phyloP scores from a whole-genome alignment of 2,329 filamentous ascomycete genomes.

The Aureobasidium sp. region DNA sequence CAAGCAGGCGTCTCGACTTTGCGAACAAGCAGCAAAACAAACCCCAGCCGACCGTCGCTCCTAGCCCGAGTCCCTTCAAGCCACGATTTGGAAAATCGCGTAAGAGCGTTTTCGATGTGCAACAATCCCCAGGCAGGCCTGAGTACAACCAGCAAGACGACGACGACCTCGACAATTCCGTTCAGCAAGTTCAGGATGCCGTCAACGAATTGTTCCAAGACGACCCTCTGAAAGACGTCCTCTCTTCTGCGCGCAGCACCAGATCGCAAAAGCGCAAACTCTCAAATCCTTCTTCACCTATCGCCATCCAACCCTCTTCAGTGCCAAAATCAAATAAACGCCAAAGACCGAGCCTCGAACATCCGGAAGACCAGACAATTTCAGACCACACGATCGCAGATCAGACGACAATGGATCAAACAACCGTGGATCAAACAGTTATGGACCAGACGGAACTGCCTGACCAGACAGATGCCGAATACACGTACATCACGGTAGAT shows the following conservation, averaged over 20 bases:
- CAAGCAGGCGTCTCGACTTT: constrained; percentile 29
- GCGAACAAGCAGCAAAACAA: constrained; percentile 21
- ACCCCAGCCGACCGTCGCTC: constrained; percentile 9
- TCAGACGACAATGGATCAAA: constrained; percentile 13
- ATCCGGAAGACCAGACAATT: background rate
- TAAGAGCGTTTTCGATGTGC: constrained; percentile 18
- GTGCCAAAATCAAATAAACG: background rate
- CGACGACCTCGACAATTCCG: constrained; percentile 12
- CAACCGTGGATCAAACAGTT: constrained; percentile 14
- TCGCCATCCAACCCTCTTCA: background rate
- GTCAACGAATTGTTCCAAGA: constrained; percentile 7
- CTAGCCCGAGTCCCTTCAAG: constrained; percentile 27
- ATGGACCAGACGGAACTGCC: constrained; percentile 13
- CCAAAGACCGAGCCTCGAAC: background rate
- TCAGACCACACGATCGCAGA: background rate
- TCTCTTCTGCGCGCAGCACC: constrained; percentile 6
- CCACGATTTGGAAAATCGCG: constrained; percentile 18
- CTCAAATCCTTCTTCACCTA: background rate
- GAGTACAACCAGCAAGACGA: background rate
- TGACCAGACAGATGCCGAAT: constrained; percentile 18
- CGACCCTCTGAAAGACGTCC: background rate
- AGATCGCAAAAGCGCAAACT: constrained; percentile 15
- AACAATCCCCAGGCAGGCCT: background rate
- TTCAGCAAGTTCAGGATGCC: constrained; percentile 15
- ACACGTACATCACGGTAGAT: constrained; percentile 14